Evolutionary conservation across 352 stramenopile genomes (phyloP), one percentile per base, ranked within the genome.

Genomic region (Phytophthora sp.): DNA sequence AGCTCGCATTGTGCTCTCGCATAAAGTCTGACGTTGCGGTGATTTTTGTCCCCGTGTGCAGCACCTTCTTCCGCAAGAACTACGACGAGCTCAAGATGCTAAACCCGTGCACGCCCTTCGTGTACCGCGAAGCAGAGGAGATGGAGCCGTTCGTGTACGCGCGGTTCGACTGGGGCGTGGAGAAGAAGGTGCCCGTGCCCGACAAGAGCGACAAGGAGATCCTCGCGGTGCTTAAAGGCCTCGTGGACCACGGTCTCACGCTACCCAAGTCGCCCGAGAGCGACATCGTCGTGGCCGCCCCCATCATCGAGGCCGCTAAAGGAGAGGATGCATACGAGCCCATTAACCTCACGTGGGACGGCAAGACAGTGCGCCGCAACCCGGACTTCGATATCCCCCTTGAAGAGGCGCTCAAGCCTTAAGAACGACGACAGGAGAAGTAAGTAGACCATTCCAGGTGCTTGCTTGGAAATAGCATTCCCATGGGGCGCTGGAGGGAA

Each of bases 91-190:
- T 95, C 39, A 95, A 95, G 82, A 93, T 94, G 85, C 74, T 95
- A 30, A 95, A 95, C 75, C 88, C 87, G 18, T 62, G 64, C 52
- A 95, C 86, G 57, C 88, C 88, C 23, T 87, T 95, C 55, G 77
- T 95, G 49, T 95, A 95, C 78, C 82, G 88, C 45, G 88, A 95
- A 53, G 86, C 84, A n/a, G 86, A 94, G 39, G 88, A 92, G 56
- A 89, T 94, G 76, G 76, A 94, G 56, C 88, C 88, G n/a, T 95
- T 95, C 60, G 82, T 95, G 50, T 94, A 95, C 78, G 88, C 82
- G 7, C 85, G 88, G 27, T 95, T 84, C 55, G 85, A 94, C 65
- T 95, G 88, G 88, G 88, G 88, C 42, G 77, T 86, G 36, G 85
- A 95, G 67, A 81, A 94, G 81, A 77, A 95, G 74, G 74, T 95